Conservation (phyloP, 2,329 filamentous ascomycete species). For the Fusarium hostae region DNA sequence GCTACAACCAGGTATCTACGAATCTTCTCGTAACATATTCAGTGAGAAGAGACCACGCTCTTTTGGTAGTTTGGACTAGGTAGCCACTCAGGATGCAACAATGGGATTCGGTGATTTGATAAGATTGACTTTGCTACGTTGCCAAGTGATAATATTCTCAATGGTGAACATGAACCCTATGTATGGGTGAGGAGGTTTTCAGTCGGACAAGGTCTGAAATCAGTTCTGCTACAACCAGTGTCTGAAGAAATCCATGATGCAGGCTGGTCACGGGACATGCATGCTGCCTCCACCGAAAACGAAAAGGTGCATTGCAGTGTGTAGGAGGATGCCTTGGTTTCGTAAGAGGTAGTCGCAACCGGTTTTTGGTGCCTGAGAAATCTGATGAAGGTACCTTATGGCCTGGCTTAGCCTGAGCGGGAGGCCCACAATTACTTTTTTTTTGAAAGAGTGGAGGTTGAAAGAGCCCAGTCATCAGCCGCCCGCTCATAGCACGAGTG, state of each 20-base stretch:
- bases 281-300: conserved; percentile 7
- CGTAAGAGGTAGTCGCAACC: conserved; percentile 20
- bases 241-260: conserved; percentile 15
- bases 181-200: neutral
- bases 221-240: neutral
- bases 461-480: conserved; percentile 37
- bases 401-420: conserved; percentile 2
- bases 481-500: conserved; percentile 35
- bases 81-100: conserved; percentile 38
- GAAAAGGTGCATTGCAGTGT: neutral
- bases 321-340: conserved; percentile 7
- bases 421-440: conserved; percentile 21
- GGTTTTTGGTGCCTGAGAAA: conserved; percentile 40
- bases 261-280: conserved; percentile 35
- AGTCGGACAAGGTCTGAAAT: neutral
- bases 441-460: conserved; percentile 27
- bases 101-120: conserved; percentile 31
- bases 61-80: conserved; percentile 41
- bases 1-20: conserved; percentile 17
- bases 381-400: conserved; percentile 11
- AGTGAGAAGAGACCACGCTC: conserved; percentile 41
- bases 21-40: conserved; percentile 24
- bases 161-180: neutral
- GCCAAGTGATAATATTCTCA: neutral
- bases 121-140: neutral